Base-by-base conservation (phyloP, 1,284 basidiomycete species). In the Rhizopogon parksii region DNA sequence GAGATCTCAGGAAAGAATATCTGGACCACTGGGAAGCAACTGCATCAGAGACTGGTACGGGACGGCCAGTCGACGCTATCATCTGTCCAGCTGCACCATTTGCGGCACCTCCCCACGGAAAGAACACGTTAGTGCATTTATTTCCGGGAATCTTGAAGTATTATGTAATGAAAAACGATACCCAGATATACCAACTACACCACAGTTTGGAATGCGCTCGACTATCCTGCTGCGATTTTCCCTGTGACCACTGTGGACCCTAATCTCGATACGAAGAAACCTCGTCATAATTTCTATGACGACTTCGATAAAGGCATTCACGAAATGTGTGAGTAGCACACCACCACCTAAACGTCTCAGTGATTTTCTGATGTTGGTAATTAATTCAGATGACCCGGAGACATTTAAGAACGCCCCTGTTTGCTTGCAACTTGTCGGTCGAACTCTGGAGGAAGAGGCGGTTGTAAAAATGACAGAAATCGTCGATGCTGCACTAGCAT, bases 401-500 rank as follows among this genome's bases (percentile, higher is more conserved):
- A 71, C 70, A 11, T 82, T 79, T 56, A 68, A 70, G 47, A 75
- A 79, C 52, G 82, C 80, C 0, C 88, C 89, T 0, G 72, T 90
- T 6, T 70, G 73, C n/a, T 65, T 91, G 19, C 88, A 91, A 59
- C 59, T 89, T 4, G 73, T 89, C 2, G 85, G 81, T 0, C 71
- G 79, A 47, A 81, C 80, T n/a, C 70, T 83, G 38, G 84, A 91
- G 60, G 87, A 90, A 56, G 87, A 88, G 60, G 83, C 79, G 0
- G 75, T 86, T 7, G 71, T 88, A 32, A 77, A 71, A 1, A 79
- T 86, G 75, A 72, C 76, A 8, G 78, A 82, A 57, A 74, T 85
- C 30, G 76, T 84, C 4, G 77, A 78, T 49, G 61, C 59, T 0
- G 75, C 77, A 30, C 57, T 66, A 30, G 54, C 57, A 35, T 50